A percentile compares a stretch with the other conserved stretches of the same genome.
Evolutionary conservation across 139 green algal genomes (phyloP).

Genomic region (Desmodesmus armatus): DNA sequence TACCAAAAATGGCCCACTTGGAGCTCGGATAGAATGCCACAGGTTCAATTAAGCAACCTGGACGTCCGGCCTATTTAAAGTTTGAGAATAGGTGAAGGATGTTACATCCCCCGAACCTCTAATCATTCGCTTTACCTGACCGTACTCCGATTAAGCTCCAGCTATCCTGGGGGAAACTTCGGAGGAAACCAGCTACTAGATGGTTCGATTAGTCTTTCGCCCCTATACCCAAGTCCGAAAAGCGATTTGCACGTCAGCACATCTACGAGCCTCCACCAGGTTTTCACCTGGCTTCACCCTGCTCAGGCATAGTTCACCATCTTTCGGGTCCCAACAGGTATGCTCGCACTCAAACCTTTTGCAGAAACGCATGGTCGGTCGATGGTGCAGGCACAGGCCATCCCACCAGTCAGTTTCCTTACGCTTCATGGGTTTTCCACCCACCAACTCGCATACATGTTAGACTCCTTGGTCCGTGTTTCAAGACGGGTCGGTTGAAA

Average conservation of each 20-base stretch:
- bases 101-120: slow-evolving; percentile 88
- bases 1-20: slow-evolving; percentile 97
- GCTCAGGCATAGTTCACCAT: slow-evolving; percentile 97
- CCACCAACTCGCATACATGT: slow-evolving; percentile 93
- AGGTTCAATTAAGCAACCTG: slow-evolving; percentile 89
- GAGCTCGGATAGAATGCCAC: slow-evolving; percentile 84
- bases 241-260: slow-evolving; percentile 98
- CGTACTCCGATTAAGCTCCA: slow-evolving; percentile 87
- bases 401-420: slow-evolving; percentile 91
- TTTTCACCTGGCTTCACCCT: slow-evolving; percentile 95
- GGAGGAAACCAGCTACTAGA: slow-evolving; percentile 96
- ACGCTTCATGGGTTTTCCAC: slow-evolving; percentile 92
- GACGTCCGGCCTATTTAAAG: slow-evolving; percentile 94
- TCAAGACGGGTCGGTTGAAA: slow-evolving; percentile 91
- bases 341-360: slow-evolving; percentile 92
- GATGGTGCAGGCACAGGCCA: slow-evolving; percentile 82
- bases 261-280: slow-evolving; percentile 95
- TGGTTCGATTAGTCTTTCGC: slow-evolving; percentile 99
- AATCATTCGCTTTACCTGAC: slow-evolving; percentile 96
- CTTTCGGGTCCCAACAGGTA: slow-evolving; percentile 93
- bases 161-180: slow-evolving; percentile 96
- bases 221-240: slow-evolving; percentile 97
- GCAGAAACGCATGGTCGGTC: slow-evolving; percentile 92
- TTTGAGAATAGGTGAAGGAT: slow-evolving; percentile 95
- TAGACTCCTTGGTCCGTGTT: slow-evolving; percentile 98